Conservation (phyloP, 1,284 basidiomycete species). For the Cryptococcus floricola region DNA sequence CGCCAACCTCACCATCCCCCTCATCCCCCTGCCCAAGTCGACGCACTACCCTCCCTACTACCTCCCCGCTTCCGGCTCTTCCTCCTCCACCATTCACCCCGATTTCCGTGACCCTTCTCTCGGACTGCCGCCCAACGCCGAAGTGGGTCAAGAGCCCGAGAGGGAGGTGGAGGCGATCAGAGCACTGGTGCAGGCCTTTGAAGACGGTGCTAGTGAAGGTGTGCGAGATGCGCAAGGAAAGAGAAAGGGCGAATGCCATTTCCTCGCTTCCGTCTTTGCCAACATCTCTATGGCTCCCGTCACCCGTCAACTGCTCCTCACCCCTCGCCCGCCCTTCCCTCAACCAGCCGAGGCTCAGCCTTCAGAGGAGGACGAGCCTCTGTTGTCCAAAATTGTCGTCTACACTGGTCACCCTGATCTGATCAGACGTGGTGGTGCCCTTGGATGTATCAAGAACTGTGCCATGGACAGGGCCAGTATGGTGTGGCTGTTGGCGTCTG, state of each 20-base stretch:
- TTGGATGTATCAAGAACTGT: slow-evolving; percentile 69
- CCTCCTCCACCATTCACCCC: slow-evolving; percentile 57
- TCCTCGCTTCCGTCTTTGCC: slow-evolving; percentile 85
- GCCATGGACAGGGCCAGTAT: slow-evolving; percentile 46
- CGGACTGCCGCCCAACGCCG: slow-evolving; percentile 60
- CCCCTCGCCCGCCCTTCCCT: slow-evolving; percentile 46
- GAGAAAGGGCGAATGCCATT: slow-evolving; percentile 75
- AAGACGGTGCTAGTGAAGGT: slow-evolving; percentile 62
- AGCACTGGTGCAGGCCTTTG: slow-evolving; percentile 78
- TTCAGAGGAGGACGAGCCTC: slow-evolving; percentile 59
- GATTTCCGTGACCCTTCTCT: slow-evolving; percentile 39
- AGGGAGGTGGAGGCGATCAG: slow-evolving; percentile 64
- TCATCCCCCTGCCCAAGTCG: slow-evolving; percentile 55
- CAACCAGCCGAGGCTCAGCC: slow-evolving; percentile 26
- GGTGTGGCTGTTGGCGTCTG: slow-evolving; percentile 45
- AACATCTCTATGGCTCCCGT: slow-evolving; percentile 63
- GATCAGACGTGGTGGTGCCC: slow-evolving; percentile 79
- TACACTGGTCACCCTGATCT: slow-evolving; percentile 85
- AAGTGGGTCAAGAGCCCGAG: slow-evolving; percentile 54
- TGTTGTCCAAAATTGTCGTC: slow-evolving; percentile 70
- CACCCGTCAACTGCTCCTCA: slow-evolving; percentile 39
- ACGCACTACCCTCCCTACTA: slow-evolving; percentile 56
- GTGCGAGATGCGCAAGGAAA: slow-evolving; percentile 52
- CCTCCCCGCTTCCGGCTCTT: slow-evolving; percentile 68
- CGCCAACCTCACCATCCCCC: slow-evolving; percentile 63